Evolutionary conservation across 2,329 filamentous ascomycete species (phyloP).

Genomic region (Coniochaeta ligniaria): DNA sequence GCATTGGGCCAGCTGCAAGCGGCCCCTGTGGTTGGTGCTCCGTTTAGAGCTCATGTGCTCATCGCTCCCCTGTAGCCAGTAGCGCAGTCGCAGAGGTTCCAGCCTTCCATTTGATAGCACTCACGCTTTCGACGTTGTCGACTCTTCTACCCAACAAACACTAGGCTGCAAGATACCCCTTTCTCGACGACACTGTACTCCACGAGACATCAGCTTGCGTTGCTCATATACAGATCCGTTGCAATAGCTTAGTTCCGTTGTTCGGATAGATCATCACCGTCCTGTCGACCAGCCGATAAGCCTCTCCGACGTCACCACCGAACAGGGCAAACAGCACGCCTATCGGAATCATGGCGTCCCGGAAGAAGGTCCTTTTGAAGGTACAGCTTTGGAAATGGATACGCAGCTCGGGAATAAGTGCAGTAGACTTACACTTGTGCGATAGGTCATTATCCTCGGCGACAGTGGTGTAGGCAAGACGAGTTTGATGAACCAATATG

Average conservation of each 20-base stretch:
- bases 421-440: slow-evolving; percentile 4
- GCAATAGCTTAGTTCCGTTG: neutral
- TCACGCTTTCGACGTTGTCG: neutral
- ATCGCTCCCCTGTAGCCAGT: neutral
- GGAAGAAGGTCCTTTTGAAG: slow-evolving; percentile 90
- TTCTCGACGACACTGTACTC: neutral
- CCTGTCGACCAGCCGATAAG: neutral
- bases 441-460: slow-evolving; percentile 93
- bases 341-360: slow-evolving; percentile 56
- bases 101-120: neutral
- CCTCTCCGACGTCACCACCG: neutral
- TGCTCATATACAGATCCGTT: neutral
- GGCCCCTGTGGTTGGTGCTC: neutral
- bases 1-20: neutral
- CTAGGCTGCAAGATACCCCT: neutral
- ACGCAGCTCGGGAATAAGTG: neutral
- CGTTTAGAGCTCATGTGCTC: neutral
- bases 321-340: neutral
- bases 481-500: slow-evolving; percentile 99
- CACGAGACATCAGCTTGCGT: neutral
- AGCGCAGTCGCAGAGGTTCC: neutral
- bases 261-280: neutral
- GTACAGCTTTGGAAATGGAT: slow-evolving; percentile 34
- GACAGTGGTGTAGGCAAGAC: slow-evolving; percentile 99
- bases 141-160: neutral